Evolutionary conservation across 2,329 filamentous ascomycete species (phyloP).

Genomic region (Aspergillus arachidicola): DNA sequence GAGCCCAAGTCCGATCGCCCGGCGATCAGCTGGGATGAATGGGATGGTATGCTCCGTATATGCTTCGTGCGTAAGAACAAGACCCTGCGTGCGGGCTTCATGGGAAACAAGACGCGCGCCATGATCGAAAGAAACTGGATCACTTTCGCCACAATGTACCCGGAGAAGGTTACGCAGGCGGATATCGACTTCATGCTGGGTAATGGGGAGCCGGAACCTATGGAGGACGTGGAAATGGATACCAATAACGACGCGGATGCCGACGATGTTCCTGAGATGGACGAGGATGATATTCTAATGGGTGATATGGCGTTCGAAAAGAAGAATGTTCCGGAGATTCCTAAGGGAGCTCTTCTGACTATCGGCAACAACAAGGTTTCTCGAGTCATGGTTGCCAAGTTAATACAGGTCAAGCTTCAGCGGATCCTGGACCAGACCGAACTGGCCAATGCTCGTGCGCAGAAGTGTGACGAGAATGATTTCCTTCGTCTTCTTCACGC

Average conservation of each 20-base stretch:
- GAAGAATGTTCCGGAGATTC: constrained; percentile 59
- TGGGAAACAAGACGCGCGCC: constrained; percentile 63
- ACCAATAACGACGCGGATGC: constrained; percentile 35
- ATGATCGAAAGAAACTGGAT: constrained; percentile 23
- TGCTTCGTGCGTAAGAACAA: constrained; percentile 90
- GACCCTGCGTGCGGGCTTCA: constrained; percentile 74
- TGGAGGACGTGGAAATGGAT: constrained; percentile 26
- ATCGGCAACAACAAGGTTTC: constrained; percentile 61
- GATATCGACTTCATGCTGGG: constrained; percentile 50
- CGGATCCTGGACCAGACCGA: constrained; percentile 77
- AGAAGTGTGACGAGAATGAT: constrained; percentile 84
- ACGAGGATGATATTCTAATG: constrained; percentile 50
- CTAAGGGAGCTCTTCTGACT: constrained; percentile 42
- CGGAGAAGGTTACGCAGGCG: constrained; percentile 50
- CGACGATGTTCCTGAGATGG: constrained; percentile 48
- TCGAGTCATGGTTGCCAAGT: constrained; percentile 73
- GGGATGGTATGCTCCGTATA: constrained; percentile 84
- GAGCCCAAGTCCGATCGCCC: constrained; percentile 85
- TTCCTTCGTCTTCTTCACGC: constrained; percentile 74
- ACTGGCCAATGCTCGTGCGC: constrained; percentile 72
- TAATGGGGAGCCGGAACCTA: constrained; percentile 9
- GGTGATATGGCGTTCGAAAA: constrained; percentile 32
- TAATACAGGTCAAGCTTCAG: constrained; percentile 77
- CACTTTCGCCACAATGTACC: constrained; percentile 22
- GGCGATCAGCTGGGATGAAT: constrained; percentile 90